phyloP scores from a whole-genome alignment of 805 yeast genomes.

The Suhomyces vadensis region DNA sequence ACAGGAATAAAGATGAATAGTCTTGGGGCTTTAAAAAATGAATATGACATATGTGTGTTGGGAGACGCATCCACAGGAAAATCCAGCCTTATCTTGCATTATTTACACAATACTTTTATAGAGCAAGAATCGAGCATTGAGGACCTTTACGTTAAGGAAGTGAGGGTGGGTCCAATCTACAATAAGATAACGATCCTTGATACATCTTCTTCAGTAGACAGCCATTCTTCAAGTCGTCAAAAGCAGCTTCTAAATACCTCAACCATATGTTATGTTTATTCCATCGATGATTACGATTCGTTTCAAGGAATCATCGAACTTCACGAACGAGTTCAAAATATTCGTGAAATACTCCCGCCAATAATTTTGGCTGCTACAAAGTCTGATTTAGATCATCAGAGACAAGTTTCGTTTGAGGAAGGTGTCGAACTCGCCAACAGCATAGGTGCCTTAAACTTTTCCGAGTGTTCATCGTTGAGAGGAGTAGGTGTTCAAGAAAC shows the following conservation, averaged over 20 bases:
- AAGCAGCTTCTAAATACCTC: slow-evolving; percentile 32
- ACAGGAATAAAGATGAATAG: slow-evolving; percentile 10
- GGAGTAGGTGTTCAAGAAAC: slow-evolving; percentile 25
- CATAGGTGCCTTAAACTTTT: slow-evolving; percentile 28
- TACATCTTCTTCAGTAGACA: slow-evolving; percentile 25
- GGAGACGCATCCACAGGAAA: slow-evolving; percentile 29
- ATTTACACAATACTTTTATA: slow-evolving; percentile 22
- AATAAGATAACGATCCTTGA: slow-evolving; percentile 36
- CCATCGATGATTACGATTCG: slow-evolving; percentile 27
- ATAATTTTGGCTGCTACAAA: slow-evolving; percentile 34
- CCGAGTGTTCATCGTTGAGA: slow-evolving; percentile 28
- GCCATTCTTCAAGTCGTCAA: slow-evolving; percentile 26
- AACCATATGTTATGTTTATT: slow-evolving; percentile 32
- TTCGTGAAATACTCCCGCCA: slow-evolving; percentile 29
- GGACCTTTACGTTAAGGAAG: slow-evolving; percentile 24
- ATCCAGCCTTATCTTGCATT: slow-evolving; percentile 27
- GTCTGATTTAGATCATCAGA: slow-evolving; percentile 23
- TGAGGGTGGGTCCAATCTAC: slow-evolving; percentile 18
- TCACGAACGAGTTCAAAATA: slow-evolving; percentile 22
- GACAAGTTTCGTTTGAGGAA: slow-evolving; percentile 31
- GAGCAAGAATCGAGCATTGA: slow-evolving; percentile 23
- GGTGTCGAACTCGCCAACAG: slow-evolving; percentile 28
- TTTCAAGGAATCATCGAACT: slow-evolving; percentile 32
- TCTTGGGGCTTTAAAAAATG: slow-evolving; percentile 15
- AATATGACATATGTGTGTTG: slow-evolving; percentile 30